Base-by-base conservation (phyloP, 2,329 filamentous ascomycete genomes). In the Aspergillus unguis region DNA sequence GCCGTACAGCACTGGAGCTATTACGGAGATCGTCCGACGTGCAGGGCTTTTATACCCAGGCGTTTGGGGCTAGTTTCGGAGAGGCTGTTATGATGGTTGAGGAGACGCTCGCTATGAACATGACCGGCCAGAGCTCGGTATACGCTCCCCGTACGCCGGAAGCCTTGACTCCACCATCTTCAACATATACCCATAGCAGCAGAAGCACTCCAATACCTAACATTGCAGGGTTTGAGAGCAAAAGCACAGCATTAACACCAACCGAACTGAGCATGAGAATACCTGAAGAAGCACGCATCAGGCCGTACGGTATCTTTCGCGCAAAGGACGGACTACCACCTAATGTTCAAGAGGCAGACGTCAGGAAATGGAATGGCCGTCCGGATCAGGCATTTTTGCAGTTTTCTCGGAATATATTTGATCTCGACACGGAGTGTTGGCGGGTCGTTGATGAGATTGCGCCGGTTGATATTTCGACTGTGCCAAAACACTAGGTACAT, bases 41-140 rank as follows among this genome's bases (percentile, higher is more conserved):
- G 2, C 62, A 70, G 40, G 69, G 69, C 0, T 61, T 70, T 23
- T 61, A 62, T 27, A 60, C 64, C 32, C 49, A 54, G 11, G 10
- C 23, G 3, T 25, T 38, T 3, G 54, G 44, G 2, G 36, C 33
- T 5, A 41, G 7, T 1, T 44, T 68, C 2, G 55, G 53, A 0
- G 59, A 69, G 49, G 52, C 37, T 4, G 52, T 71, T 11, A 67
- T 71, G 36, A 51, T 50, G n/a, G 17, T 71, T 3, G 68, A 71
- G 50, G 68, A 70, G 48, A 58, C 33, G n/a, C 48, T 56, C 2
- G 59, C 54, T 1, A 58, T 50, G 44, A 33, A 25, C 10, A 26
- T 33, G 17, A 17, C 17, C 17, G 17, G 17, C 17, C 17, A 17
- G 17, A 17, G 17, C 17, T 17, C 17, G 17, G 17, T 17, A 17